Evolutionary conservation across 306 rosid species (phyloP), one percentile per base, ranked within the genome.

Genomic region (Luffa acutangula): DNA sequence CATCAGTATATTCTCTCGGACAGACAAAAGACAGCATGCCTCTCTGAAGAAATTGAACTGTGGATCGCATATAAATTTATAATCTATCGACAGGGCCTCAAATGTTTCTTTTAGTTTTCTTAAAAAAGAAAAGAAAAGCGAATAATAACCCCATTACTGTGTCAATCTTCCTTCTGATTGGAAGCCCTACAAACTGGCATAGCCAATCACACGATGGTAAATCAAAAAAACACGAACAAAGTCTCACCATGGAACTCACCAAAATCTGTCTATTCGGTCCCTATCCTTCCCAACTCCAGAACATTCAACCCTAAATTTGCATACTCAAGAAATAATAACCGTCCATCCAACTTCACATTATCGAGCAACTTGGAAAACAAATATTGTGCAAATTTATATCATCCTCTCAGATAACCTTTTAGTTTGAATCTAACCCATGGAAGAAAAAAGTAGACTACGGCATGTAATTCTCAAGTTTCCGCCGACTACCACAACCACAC

Each of bases 341-440:
- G 33, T 5, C 20, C 57, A 71, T 71, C 58, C 76, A 69, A 43
- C 75, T 46, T 71, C 76, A 71, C 76, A 71, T 45, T 43, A 71
- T 45, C 76, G 56, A 46, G 57, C 52, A 71, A 48, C 76, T 45
- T 25, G 36, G 53, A 69, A 11, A 71, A 46, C 5, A 71, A 42
- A 45, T 17, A 75, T 52, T 15, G 56, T 52, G 18, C 78, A 34
- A 52, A 52, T 51, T 52, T 53, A 75, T 4, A 1, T 4, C 62
- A 51, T 51, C 48, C 63, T 51, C 56, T 37, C 41, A 45, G 0
- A 49, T 2, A 73, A 49, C 60, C 78, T 13, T 49, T 9, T 1
- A 49, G 12, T 73, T 49, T 34, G 33, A 49, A 73, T 49, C 78
- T 7, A 73, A 73, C 59, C 78, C 60, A 49, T 73, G 25, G 37